These are phyloP conservation scores for Tuber aestivum DNA, from an alignment of 495 filamentous ascomycete genomes.

Conservation along the genomic window DNA sequence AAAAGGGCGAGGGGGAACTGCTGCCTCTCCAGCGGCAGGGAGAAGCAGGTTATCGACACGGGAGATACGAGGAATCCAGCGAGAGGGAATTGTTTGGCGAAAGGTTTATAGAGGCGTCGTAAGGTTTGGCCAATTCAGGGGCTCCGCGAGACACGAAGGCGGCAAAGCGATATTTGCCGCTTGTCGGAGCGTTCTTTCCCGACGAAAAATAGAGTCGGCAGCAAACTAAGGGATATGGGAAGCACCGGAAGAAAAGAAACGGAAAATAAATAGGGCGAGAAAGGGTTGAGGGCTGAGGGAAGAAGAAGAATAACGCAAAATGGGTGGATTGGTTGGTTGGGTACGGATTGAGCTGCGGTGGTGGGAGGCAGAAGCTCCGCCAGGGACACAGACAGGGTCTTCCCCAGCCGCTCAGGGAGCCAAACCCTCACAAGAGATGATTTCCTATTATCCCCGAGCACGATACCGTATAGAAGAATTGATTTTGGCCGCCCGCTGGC, in stretches of 20 bases:
- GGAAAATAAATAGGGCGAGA: background rate
- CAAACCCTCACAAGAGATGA: background rate
- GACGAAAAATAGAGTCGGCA: background rate
- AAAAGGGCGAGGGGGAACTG: background rate
- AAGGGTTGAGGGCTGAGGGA: background rate
- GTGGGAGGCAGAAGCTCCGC: background rate
- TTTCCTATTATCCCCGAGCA: background rate
- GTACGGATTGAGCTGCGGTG: background rate
- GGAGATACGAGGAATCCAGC: background rate
- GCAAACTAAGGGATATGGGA: background rate
- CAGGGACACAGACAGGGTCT: background rate
- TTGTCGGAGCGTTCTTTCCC: background rate
- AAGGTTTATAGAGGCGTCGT: background rate
- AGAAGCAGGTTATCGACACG: conserved; percentile 18
- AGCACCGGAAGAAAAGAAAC: background rate
- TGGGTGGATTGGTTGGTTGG: background rate
- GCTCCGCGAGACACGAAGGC: background rate
- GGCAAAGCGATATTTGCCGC: background rate
- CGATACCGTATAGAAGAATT: background rate
- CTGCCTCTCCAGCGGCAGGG: conserved; percentile 23
- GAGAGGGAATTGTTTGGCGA: background rate
- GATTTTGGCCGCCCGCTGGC: background rate
- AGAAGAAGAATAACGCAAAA: background rate
- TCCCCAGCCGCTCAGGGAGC: background rate
- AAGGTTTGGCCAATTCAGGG: background rate